A percentile compares a stretch with the other conserved stretches of the same genome.
phyloP scores from a whole-genome alignment of 163 green algal genomes.

The Chloromonas sp. region DNA sequence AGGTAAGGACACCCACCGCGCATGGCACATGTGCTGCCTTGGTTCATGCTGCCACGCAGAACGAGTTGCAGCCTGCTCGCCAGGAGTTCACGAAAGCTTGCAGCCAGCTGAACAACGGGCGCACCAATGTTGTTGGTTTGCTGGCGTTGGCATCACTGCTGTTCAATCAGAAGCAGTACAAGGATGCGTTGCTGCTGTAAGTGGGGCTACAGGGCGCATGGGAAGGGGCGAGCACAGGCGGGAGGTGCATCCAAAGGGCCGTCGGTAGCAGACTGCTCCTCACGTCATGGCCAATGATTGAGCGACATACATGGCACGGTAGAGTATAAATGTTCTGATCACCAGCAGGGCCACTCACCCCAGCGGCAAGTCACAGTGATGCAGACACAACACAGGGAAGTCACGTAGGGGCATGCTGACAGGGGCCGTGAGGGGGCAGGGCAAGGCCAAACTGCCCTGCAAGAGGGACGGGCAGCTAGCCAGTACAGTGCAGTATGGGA shows the following conservation, averaged over 20 bases:
- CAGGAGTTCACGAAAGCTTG: conserved; percentile 47
- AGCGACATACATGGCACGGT: too few relatives aligned
- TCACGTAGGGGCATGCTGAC: too few relatives aligned
- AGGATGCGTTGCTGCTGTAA: conserved; percentile 55
- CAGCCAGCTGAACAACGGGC: conserved; percentile 43
- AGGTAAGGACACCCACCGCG: background rate
- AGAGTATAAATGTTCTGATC: background rate
- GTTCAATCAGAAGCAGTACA: conserved; percentile 52
- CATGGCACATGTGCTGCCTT: background rate
- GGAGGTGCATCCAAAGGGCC: background rate
- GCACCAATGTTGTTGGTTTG: conserved; percentile 47
- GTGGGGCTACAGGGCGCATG: background rate
- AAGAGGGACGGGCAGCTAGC: too few relatives aligned
- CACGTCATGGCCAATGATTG: too few relatives aligned
- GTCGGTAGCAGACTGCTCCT: too few relatives aligned
- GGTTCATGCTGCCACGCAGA: conserved; percentile 27
- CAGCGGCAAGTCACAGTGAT: background rate
- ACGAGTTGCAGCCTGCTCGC: conserved; percentile 35
- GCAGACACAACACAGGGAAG: background rate
- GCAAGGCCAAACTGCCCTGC: too few relatives aligned
- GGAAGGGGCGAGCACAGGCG: background rate
- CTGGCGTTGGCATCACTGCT: conserved; percentile 56
- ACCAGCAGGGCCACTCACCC: background rate
- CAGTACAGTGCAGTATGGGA: too few relatives aligned
- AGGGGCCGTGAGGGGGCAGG: too few relatives aligned